Evolutionary conservation across 768 basidiomycete genomes (phyloP).

Genomic region (Rubroboletus satanas): DNA sequence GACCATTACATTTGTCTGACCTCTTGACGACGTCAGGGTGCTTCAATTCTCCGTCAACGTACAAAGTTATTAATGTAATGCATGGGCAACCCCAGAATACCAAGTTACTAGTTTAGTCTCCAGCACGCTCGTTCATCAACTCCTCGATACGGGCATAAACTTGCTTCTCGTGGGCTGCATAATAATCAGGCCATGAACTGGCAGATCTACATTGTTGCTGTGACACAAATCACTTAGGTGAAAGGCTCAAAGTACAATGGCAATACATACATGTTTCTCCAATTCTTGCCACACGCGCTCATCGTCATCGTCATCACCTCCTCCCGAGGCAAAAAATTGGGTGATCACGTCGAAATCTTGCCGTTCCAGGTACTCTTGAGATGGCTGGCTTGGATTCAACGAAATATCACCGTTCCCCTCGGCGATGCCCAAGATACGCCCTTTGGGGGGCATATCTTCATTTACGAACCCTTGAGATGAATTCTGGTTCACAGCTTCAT

Average conservation of each 20-base stretch:
- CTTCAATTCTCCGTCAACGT: background rate
- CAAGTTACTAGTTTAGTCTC: conserved; percentile 2
- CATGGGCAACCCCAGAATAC: background rate
- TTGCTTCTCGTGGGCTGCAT: conserved; percentile 39
- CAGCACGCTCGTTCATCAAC: conserved; percentile 19
- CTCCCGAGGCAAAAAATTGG: conserved; percentile 51
- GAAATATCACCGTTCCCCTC: background rate
- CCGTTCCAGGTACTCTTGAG: conserved; percentile 16
- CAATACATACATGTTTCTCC: conserved; percentile 39
- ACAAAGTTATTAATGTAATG: background rate
- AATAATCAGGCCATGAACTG: conserved; percentile 49
- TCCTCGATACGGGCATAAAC: conserved; percentile 42
- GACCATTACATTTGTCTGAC: conserved; percentile 3
- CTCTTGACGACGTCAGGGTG: background rate
- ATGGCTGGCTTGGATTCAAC: background rate
- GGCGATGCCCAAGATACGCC: background rate
- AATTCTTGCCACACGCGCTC: conserved; percentile 52
- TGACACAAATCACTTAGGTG: background rate
- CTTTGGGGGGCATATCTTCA: conserved; percentile 1
- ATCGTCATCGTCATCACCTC: conserved; percentile 45
- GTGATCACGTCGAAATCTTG: conserved; percentile 52
- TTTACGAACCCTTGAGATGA: background rate
- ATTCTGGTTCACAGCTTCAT: background rate
- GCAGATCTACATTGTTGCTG: conserved; percentile 42
- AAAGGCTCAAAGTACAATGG: background rate